Percentiles rank a stretch among this genome's conserved stretches.
Evolutionary conservation across 495 filamentous ascomycete species (phyloP).

Genomic region (Aspergillus nidulans): DNA sequence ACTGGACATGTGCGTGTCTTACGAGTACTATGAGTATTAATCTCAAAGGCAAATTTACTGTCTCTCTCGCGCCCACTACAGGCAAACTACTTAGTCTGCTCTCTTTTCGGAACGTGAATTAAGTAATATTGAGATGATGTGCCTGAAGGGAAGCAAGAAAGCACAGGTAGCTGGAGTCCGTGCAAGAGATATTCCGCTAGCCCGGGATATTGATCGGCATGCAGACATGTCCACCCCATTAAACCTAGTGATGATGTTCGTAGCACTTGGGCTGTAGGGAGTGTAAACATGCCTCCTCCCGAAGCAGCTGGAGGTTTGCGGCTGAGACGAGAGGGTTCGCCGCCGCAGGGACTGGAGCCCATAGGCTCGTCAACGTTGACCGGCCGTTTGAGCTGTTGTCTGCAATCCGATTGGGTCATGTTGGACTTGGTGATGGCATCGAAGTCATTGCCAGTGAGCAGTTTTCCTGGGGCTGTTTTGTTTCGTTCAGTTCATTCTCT

Average conservation of each 20-base stretch:
- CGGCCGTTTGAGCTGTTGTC: background rate
- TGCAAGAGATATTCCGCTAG: too few relatives aligned
- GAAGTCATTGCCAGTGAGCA: background rate
- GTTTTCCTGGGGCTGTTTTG: background rate
- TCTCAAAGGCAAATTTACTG: too few relatives aligned
- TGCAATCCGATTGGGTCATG: background rate
- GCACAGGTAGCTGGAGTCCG: too few relatives aligned
- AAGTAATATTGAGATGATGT: too few relatives aligned
- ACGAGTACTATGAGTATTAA: too few relatives aligned
- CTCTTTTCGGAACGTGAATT: too few relatives aligned
- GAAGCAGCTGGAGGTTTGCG: background rate
- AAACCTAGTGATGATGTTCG: constrained; percentile 2
- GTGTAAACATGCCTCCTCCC: background rate
- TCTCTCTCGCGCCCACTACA: too few relatives aligned
- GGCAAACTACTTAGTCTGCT: too few relatives aligned
- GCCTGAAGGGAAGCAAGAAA: too few relatives aligned
- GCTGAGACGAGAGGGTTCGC: background rate
- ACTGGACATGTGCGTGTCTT: too few relatives aligned
- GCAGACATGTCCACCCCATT: background rate
- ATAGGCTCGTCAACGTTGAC: background rate
- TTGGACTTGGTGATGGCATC: background rate
- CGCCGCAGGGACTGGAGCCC: background rate
- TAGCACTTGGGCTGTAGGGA: background rate
- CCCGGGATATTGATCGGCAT: background rate
- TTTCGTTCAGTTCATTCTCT: too few relatives aligned